Evolutionary conservation across 208 protist genomes (phyloP).

Genomic region (Trypanosoma avium): DNA sequence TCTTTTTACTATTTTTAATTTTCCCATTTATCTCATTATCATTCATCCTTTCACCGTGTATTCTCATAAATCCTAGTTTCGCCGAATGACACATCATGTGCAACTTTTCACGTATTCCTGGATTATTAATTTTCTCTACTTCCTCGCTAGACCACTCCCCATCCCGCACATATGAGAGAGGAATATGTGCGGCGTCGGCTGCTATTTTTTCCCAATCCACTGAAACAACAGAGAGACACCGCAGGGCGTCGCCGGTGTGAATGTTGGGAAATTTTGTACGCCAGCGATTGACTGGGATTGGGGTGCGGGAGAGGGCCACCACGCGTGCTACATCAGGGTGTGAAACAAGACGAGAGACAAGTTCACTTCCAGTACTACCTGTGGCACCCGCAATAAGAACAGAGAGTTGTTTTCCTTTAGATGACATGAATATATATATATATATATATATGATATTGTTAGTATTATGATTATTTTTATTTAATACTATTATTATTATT

Average conservation of each 20-base stretch:
- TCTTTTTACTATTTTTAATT: no score
- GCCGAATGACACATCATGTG: no score
- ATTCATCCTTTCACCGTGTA: no score
- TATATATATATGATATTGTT: not conserved
- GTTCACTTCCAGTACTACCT: conserved; percentile 48
- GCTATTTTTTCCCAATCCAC: conserved; percentile 65
- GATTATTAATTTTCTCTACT: no score
- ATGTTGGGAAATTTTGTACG: conserved; percentile 46
- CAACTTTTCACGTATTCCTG: no score
- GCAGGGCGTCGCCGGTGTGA: conserved; percentile 46
- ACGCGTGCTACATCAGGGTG: conserved; percentile 60
- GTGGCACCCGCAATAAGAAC: conserved; percentile 67
- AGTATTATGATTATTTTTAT: not conserved
- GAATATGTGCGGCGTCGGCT: conserved; percentile 46
- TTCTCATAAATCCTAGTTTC: no score
- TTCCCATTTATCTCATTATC: no score
- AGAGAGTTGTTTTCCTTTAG: conserved; percentile 51
- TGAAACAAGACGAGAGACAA: conserved; percentile 63
- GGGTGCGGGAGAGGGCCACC: conserved; percentile 52
- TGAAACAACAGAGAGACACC: conserved; percentile 55
- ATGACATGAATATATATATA: conserved; percentile 1
- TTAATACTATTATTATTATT: not conserved
- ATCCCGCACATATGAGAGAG: conserved; percentile 39
- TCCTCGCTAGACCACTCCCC: conserved; percentile 31
- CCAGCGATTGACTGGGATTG: conserved; percentile 56